A percentile compares a stretch with the other conserved stretches of the same genome.
Evolutionary conservation across 768 basidiomycete genomes (phyloP).

Genomic region (Mycena maculata): DNA sequence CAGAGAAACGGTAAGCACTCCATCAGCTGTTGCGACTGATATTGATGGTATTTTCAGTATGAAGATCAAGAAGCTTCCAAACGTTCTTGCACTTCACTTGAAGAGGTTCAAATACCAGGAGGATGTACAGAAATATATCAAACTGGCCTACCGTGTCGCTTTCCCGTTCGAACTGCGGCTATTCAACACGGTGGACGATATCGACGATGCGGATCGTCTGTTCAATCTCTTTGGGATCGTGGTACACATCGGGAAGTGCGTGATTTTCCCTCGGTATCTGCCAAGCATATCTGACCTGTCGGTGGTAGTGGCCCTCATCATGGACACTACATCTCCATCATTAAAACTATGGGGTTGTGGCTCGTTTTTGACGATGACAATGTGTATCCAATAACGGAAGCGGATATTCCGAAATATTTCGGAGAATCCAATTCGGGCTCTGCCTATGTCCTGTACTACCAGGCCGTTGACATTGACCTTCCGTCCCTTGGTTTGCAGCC

Average conservation of each 20-base stretch:
- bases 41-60: slow-evolving; percentile 65
- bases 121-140: slow-evolving; percentile 89
- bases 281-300: slow-evolving; percentile 31
- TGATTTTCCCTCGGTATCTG: slow-evolving; percentile 37
- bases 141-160: slow-evolving; percentile 95
- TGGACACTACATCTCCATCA: slow-evolving; percentile 96
- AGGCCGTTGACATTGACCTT: slow-evolving; percentile 88
- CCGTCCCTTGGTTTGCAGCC: slow-evolving; percentile 73
- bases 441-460: slow-evolving; percentile 98
- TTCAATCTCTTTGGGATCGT: slow-evolving; percentile 97
- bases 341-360: slow-evolving; percentile 89
- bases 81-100: slow-evolving; percentile 93
- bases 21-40: slow-evolving; percentile 2
- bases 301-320: slow-evolving; percentile 91
- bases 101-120: slow-evolving; percentile 99
- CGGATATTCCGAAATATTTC: slow-evolving; percentile 93
- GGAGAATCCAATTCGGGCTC: slow-evolving; percentile 90
- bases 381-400: slow-evolving; percentile 88
- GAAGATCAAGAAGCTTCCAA: slow-evolving; percentile 98
- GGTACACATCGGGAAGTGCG: slow-evolving; percentile 98
- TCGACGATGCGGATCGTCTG: slow-evolving; percentile 89
- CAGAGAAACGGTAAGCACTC: slow-evolving; percentile 86
- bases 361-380: slow-evolving; percentile 96
- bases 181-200: slow-evolving; percentile 97
- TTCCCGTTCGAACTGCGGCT: slow-evolving; percentile 95